Evolutionary conservation across 768 basidiomycete genomes (phyloP).

Genomic region (Rhizopogon sp.): DNA sequence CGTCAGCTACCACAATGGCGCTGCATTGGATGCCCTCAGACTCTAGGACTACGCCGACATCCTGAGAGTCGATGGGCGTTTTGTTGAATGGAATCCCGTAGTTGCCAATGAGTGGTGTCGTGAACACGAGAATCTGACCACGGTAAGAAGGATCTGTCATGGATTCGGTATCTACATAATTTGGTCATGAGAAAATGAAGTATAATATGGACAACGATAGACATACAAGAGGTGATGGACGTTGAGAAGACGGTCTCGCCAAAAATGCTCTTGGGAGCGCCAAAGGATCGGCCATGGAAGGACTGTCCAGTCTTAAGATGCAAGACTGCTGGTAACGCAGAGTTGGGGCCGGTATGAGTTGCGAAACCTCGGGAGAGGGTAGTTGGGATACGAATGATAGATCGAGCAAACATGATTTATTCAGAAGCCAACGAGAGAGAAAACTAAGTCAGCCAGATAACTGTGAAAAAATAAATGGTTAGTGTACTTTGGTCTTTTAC

Average conservation of each 20-base stretch:
- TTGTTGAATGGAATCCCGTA: conserved; percentile 91
- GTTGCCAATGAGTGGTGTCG: conserved; percentile 96
- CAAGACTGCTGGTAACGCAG: conserved; percentile 68
- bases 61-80: conserved; percentile 62
- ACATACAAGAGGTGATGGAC: conserved; percentile 94
- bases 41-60: conserved; percentile 87
- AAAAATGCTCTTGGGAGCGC: conserved; percentile 78
- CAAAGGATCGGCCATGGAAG: conserved; percentile 87
- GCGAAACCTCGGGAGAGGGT: conserved; percentile 55
- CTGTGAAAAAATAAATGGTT: conserved; percentile 32
- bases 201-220: background rate
- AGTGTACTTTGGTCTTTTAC: conserved; percentile 10
- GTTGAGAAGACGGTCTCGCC: conserved; percentile 99
- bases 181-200: conserved; percentile 7
- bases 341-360: conserved; percentile 50
- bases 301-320: conserved; percentile 94
- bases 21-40: conserved; percentile 87
- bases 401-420: conserved; percentile 53
- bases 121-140: conserved; percentile 97
- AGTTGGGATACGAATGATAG: conserved; percentile 43
- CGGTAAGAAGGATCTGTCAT: conserved; percentile 99
- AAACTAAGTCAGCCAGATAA: conserved; percentile 89
- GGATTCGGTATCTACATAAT: conserved; percentile 85
- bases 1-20: conserved; percentile 89
- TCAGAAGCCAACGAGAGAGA: conserved; percentile 53